phyloP scores from a whole-genome alignment of 805 yeast species.

The Jamesozyma spencerorum region DNA sequence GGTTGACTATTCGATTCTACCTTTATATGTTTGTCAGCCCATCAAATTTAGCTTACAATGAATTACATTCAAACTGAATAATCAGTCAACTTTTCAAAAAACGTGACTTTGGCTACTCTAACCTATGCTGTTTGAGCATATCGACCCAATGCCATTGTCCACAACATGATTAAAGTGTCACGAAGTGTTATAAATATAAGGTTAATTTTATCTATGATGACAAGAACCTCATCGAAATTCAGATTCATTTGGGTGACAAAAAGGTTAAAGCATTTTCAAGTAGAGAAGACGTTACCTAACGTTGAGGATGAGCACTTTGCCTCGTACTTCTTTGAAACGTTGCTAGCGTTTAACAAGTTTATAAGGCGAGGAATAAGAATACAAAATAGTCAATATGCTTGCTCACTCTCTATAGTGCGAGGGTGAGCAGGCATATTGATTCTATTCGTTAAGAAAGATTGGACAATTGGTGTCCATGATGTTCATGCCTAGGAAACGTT shows the following conservation, averaged over 20 bases:
- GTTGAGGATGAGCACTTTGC: slow-evolving; percentile 98
- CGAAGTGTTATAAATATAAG: slow-evolving; percentile 65
- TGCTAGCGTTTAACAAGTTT: slow-evolving; percentile 95
- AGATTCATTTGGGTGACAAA: slow-evolving; percentile 99
- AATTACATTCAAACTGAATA: slow-evolving; percentile 86
- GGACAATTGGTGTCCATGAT: too few species aligned
- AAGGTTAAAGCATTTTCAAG: slow-evolving; percentile 83
- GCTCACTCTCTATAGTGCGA: too few species aligned
- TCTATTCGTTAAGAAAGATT: too few species aligned
- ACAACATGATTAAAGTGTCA: slow-evolving; percentile 98
- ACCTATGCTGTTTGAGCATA: slow-evolving; percentile 83
- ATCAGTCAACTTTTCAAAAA: slow-evolving; percentile 79
- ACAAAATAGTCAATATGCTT: slow-evolving; percentile 99
- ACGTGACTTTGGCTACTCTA: slow-evolving; percentile 83
- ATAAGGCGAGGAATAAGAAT: slow-evolving; percentile 99
- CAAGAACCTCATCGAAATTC: slow-evolving; percentile 74
- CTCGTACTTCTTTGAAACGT: slow-evolving; percentile 85
- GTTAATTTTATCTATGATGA: slow-evolving; percentile 97
- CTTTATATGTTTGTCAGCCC: background rate
- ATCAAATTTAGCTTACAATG: slow-evolving; percentile 33
- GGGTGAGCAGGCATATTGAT: too few species aligned
- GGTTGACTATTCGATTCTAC: background rate
- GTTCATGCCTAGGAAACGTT: too few species aligned
- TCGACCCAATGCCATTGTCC: slow-evolving; percentile 94
- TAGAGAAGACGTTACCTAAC: slow-evolving; percentile 77